Base-by-base conservation (phyloP, 2,329 filamentous ascomycete genomes). In the Diplodia seriata region DNA sequence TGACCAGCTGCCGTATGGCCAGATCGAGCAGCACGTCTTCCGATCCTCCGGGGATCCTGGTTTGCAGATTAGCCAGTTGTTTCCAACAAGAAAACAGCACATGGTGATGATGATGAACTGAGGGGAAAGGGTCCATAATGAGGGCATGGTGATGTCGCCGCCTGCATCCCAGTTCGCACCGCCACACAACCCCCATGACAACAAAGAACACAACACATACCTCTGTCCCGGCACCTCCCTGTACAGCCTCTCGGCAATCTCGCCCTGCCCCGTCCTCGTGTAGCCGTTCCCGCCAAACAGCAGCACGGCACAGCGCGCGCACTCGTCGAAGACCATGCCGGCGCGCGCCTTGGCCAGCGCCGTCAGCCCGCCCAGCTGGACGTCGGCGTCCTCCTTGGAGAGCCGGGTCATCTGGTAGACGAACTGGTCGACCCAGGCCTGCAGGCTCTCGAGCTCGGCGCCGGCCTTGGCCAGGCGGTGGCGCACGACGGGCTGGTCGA, bases 201-300 rank as follows among this genome's bases (percentile, higher is more conserved):
- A 9, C 43, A 20, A 50, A 20, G 38, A 47, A 50, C 11, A 63
- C 18, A 40, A 38, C 12, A 77, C 59, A 14, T 50, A 63, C 59
- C 59, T 70, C 1, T 85, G 82, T 1, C 85, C 87, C 1, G 87
- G 86, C 0, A 90, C 87, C 73, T 91, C 88, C 29, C 88, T 83
- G 71, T 86, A 87, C 51, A 90, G 87, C 70, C 89, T 86, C 77
- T 93, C 90, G 38, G 87, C 85, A 70, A 91, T 80, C 77, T 91
- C 90, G 23, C 91, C 91, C 76, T 90, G 87, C 0, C 91, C 91
- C 14, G 84, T 85, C 70, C 84, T 85, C 0, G 90, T 92, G 72
- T 87, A 91, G 0, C 90, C 91, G 74, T 90, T 91, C 2, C 91
- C 91, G 3, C 91, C 91, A 76, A 93, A 92, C 29, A 93, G 77